These are phyloP conservation scores for Boletus rubescentipes DNA, from an alignment of 768 basidiomycete genomes.

Conservation along the genomic window DNA sequence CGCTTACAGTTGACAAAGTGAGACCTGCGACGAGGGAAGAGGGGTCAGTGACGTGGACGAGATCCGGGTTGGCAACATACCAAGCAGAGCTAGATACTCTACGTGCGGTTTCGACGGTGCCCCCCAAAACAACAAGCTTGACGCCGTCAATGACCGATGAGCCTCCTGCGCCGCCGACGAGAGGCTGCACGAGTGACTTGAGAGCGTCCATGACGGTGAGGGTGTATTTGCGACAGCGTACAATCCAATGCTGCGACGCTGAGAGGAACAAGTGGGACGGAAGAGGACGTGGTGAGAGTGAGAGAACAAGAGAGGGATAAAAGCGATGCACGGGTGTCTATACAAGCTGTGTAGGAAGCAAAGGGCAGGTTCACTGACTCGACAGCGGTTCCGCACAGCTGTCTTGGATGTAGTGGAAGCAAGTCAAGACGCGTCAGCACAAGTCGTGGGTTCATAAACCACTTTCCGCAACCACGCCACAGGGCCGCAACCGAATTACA, in stretches of 20 bases:
- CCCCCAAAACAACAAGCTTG: constrained; percentile 87
- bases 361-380: constrained; percentile 6
- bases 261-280: constrained; percentile 13
- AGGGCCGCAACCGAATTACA: constrained; percentile 17
- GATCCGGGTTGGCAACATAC: constrained; percentile 39
- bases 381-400: constrained; percentile 3
- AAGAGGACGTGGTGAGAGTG: constrained; percentile 25
- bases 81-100: constrained; percentile 81
- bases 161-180: constrained; percentile 71
- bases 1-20: constrained; percentile 85
- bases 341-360: constrained; percentile 26
- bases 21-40: constrained; percentile 45
- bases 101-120: constrained; percentile 84
- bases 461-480: constrained; percentile 30
- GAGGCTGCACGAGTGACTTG: constrained; percentile 78
- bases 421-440: constrained; percentile 41
- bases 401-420: constrained; percentile 21
- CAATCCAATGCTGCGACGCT: constrained; percentile 40
- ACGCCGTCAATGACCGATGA: constrained; percentile 85
- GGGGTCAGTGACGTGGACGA: constrained; percentile 10
- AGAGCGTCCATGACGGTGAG: constrained; percentile 64
- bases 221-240: constrained; percentile 24
- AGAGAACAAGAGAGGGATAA: constrained; percentile 14
- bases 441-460: constrained; percentile 28
- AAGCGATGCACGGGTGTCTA: constrained; percentile 14